Evolutionary conservation across 257 asterid genomes (phyloP).

Genomic region (Scutellaria minor): DNA sequence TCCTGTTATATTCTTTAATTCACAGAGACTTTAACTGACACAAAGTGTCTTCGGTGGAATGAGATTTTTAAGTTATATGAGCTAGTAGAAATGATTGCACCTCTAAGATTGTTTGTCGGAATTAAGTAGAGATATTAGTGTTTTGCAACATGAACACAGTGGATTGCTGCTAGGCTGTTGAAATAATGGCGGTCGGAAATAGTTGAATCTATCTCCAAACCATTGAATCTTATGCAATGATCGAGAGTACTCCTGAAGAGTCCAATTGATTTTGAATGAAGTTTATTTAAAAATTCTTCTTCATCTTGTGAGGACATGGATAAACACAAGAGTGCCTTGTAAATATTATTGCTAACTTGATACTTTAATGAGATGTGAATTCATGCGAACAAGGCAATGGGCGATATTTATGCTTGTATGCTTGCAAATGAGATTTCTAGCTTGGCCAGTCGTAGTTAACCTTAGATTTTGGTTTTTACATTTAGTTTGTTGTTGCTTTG

Average conservation of each 20-base stretch:
- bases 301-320: constrained; percentile 6
- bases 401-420: not conserved
- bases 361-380: not conserved
- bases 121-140: not conserved
- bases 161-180: not conserved
- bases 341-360: not conserved
- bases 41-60: not conserved
- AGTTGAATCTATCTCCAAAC: constrained; percentile 12
- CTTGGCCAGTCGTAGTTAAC: not conserved
- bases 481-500: constrained; percentile 7
- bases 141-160: not conserved
- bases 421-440: not conserved
- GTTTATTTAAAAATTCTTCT: not conserved
- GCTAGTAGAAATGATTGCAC: not conserved
- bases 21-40: constrained; percentile 2
- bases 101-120: not conserved
- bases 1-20: not conserved
- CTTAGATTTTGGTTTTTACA: not conserved
- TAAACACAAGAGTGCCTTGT: not conserved
- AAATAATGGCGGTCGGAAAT: not conserved
- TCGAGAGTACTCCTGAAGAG: not conserved
- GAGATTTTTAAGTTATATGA: not conserved
- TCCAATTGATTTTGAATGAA: constrained; percentile 10
- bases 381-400: not conserved
- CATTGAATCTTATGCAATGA: not conserved